These are phyloP conservation scores for Exobasidium cylindrosporum DNA, from an alignment of 1,284 basidiomycete species.

Conservation along the genomic window DNA sequence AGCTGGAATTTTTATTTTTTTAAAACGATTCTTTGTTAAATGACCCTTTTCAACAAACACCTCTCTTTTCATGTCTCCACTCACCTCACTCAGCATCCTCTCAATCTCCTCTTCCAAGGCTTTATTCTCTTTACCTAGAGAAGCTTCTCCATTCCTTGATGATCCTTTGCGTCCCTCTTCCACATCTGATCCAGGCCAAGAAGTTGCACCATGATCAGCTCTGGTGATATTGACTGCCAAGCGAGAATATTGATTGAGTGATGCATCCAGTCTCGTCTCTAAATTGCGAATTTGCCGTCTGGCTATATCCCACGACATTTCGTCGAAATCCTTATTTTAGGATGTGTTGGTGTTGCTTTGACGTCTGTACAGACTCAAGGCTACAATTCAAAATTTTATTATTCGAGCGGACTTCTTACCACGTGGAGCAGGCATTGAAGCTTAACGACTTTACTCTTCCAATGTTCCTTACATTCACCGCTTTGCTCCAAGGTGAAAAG, in stretches of 20 bases:
- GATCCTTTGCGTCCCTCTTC: slow-evolving; percentile 3
- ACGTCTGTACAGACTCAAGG: no score
- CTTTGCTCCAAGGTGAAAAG: no score
- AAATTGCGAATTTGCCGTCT: slow-evolving; percentile 84
- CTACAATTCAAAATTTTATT: no score
- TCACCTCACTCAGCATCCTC: slow-evolving; percentile 79
- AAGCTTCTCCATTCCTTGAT: background rate
- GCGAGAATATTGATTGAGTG: slow-evolving; percentile 82
- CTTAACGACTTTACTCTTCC: no score
- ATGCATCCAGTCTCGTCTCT: slow-evolving; percentile 80
- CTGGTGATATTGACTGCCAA: slow-evolving; percentile 71
- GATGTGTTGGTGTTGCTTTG: no score
- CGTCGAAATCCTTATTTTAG: no score
- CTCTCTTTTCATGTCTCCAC: slow-evolving; percentile 41
- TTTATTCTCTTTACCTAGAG: slow-evolving; percentile 33
- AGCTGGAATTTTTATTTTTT: no score
- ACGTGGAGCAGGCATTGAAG: no score
- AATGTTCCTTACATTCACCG: no score
- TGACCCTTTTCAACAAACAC: no score
- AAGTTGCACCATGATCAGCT: slow-evolving; percentile 41
- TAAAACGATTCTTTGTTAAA: no score
- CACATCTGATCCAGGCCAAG: slow-evolving; percentile 5
- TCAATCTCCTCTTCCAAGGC: slow-evolving; percentile 73
- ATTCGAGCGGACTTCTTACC: no score
- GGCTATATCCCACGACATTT: slow-evolving; percentile 57